phyloP scores from a whole-genome alignment of 2,329 filamentous ascomycete species.

The Colletotrichum paranaense region DNA sequence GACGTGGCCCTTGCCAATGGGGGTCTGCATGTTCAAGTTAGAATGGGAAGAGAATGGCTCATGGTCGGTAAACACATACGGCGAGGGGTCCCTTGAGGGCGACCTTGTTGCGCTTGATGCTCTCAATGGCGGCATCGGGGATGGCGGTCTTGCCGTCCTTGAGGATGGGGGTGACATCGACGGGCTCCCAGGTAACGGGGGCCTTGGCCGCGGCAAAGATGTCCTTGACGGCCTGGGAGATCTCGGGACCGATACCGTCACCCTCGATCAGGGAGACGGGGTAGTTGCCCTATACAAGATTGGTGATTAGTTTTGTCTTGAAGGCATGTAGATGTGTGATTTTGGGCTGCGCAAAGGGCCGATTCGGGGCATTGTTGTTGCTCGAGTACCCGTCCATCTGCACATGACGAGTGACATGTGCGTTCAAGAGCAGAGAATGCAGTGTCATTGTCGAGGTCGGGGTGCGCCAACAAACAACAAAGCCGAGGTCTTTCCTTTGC shows the following conservation, averaged over 20 bases:
- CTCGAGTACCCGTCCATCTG: background rate
- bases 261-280: slow-evolving; percentile 98
- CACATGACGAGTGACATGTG: background rate
- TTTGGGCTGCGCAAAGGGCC: slow-evolving; percentile 41
- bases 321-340: slow-evolving; percentile 43
- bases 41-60: background rate
- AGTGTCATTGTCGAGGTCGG: background rate
- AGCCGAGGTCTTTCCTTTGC: slow-evolving; percentile 18
- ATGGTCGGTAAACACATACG: slow-evolving; percentile 63
- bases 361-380: slow-evolving; percentile 33
- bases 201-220: slow-evolving; percentile 97
- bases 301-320: slow-evolving; percentile 28
- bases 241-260: slow-evolving; percentile 98
- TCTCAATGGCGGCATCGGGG: slow-evolving; percentile 90
- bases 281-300: slow-evolving; percentile 81
- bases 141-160: slow-evolving; percentile 97
- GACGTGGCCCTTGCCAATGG: slow-evolving; percentile 95
- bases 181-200: slow-evolving; percentile 95
- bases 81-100: slow-evolving; percentile 98
- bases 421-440: background rate
- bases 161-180: slow-evolving; percentile 93
- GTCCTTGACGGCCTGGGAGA: slow-evolving; percentile 97
- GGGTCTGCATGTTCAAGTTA: slow-evolving; percentile 36
- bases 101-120: slow-evolving; percentile 94
- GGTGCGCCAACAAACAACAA: background rate